A percentile compares a stretch with the other conserved stretches of the same genome.
These are phyloP conservation scores for Penicillium palitans DNA, from an alignment of 2,329 filamentous ascomycete genomes.

Conservation along the genomic window DNA sequence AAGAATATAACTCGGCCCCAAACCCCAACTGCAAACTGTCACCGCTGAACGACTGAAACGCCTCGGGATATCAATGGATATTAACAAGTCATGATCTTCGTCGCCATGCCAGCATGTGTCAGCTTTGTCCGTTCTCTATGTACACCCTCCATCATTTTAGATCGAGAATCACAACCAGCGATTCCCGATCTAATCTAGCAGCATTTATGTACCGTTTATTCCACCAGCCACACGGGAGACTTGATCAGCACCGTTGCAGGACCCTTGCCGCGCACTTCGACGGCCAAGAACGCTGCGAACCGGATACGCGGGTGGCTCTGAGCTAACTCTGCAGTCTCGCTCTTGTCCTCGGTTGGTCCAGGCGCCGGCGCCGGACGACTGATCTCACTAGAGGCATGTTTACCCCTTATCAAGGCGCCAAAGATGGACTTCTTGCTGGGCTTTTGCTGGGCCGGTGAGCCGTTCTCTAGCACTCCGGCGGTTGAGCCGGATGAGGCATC, in stretches of 20 bases:
- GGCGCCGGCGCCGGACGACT: constrained; percentile 14
- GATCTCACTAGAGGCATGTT: constrained; percentile 22
- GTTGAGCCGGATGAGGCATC: constrained; percentile 28
- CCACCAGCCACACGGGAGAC: constrained; percentile 64
- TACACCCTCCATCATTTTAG: constrained; percentile 10
- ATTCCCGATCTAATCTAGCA: background rate
- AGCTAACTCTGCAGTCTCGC: constrained; percentile 20
- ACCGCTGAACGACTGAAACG: constrained; percentile 11
- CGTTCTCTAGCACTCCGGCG: constrained; percentile 16
- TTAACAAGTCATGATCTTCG: constrained; percentile 16
- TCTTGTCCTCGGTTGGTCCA: constrained; percentile 25
- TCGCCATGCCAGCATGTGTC: constrained; percentile 12
- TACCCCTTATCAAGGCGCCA: constrained; percentile 43
- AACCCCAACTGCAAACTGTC: background rate
- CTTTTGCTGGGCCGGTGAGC: constrained; percentile 25
- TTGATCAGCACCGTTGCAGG: constrained; percentile 67
- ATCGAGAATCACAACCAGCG: background rate
- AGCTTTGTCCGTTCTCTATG: constrained; percentile 10
- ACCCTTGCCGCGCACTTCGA: constrained; percentile 70
- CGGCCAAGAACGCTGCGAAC: constrained; percentile 71
- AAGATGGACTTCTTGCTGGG: constrained; percentile 46
- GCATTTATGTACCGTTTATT: constrained; percentile 12
- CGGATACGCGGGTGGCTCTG: constrained; percentile 66
- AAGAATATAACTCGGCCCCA: background rate
- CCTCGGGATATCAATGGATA: constrained; percentile 20